Conservation (phyloP, 2,329 filamentous ascomycete genomes). For the Elsinoe ampelina region DNA sequence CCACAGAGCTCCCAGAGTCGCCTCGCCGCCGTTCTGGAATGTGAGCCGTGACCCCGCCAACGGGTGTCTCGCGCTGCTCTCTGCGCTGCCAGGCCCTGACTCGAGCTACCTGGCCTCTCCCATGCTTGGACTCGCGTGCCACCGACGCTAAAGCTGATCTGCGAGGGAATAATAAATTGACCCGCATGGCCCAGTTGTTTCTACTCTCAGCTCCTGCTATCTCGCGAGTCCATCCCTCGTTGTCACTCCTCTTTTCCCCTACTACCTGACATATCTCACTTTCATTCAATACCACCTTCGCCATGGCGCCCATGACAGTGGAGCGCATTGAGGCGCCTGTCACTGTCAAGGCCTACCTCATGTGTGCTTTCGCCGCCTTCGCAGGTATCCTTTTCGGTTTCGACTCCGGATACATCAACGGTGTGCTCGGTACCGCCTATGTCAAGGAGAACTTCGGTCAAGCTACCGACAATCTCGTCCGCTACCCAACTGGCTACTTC, state of each 20-base stretch:
- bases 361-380: slow-evolving; percentile 53
- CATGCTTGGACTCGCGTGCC: slow-evolving; percentile 7
- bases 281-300: slow-evolving; percentile 7
- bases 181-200: slow-evolving; percentile 1
- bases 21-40: slow-evolving; percentile 14
- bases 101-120: not conserved
- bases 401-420: slow-evolving; percentile 48
- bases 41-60: slow-evolving; percentile 13
- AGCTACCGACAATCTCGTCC: slow-evolving; percentile 12
- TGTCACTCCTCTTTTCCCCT: not conserved
- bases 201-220: not conserved
- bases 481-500: slow-evolving; percentile 19
- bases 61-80: slow-evolving; percentile 1
- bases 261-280: not conserved
- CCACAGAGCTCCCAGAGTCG: slow-evolving; percentile 3
- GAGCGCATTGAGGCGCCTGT: slow-evolving; percentile 29
- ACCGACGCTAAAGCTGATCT: slow-evolving; percentile 2
- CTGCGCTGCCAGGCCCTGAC: not conserved
- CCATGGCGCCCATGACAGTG: slow-evolving; percentile 16
- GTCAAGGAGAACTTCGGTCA: slow-evolving; percentile 33
- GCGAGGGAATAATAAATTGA: slow-evolving; percentile 10
- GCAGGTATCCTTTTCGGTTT: slow-evolving; percentile 54
- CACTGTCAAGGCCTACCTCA: slow-evolving; percentile 43
- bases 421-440: slow-evolving; percentile 42
- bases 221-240: not conserved